Evolutionary conservation across 2,329 filamentous ascomycete genomes (phyloP), one percentile per base, ranked within the genome.

Genomic region (Colletotrichum plurivorum): DNA sequence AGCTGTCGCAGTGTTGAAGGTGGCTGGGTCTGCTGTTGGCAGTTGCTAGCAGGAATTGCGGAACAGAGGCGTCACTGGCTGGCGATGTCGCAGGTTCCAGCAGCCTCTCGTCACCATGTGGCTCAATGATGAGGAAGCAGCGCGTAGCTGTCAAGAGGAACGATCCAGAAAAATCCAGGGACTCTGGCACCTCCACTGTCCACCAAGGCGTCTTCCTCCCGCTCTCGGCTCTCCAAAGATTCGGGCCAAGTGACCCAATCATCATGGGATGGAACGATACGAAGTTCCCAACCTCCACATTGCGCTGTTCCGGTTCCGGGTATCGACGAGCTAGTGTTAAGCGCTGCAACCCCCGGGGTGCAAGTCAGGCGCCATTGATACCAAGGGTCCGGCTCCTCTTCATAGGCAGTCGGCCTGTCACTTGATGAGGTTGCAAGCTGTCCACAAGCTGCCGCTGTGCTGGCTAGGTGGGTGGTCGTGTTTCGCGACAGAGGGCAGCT

Each of bases 201-300:
- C 53, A 15, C n/a, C 39, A 54, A 64, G 31, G 48, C 60, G 60
- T n/a, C 41, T 58, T n/a, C 60, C 53, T 12, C 41, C 31, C 31
- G 31, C 31, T 10, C 31, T 36, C 7, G 31, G 10, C 7, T 36
- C 41, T 49, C 10, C 22, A 12, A 25, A n/a, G 20, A 22, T 20
- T 53, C 20, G 20, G 31, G 9, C 20, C 16, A 49, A 31, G 7
- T 43, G 20, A 25, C 7, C 53, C 65, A 67, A 53, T 53, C 53
- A 49, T 13, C 31, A 27, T 31, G 25, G 53, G 16, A 20, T 25
- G 31, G 27, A 16, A 58, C 20, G 27, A 62, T 49, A 61, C 57
- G 57, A 67, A 54, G 39, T 51, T 25, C 51, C 51, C 51, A 67
- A 27, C 57, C 57, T 56, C 56, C 20, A 49, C 43, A 31, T 49